Evolutionary conservation across 805 yeast species (phyloP), one percentile per base, ranked within the genome.

Genomic region (Lipomyces spencermartinsiae): DNA sequence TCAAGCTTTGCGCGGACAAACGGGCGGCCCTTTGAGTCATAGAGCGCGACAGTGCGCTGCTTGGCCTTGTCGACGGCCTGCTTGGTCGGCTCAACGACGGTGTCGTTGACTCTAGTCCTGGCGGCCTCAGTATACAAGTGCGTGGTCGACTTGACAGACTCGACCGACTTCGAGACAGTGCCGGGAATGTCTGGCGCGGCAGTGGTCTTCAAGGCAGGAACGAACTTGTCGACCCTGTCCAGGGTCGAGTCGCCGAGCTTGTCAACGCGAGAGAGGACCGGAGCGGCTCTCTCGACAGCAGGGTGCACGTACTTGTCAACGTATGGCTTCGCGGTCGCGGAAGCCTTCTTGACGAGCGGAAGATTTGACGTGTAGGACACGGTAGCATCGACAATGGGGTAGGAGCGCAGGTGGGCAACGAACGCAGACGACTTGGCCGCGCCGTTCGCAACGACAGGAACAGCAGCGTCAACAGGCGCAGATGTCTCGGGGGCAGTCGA

Each of bases 11-110:
- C 82, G 71, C 92, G 82, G 51, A 90, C 71, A 61, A 88, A 75
- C 54, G 91, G 89, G 74, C 86, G 86, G 31, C 92, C 92, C 37
- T 86, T 80, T 7, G 85, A 82, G 74, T 87, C 87, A 75, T 84
- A 83, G 54, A 86, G 74, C 39, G 85, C 81, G 59, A 83, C 80
- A 74, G 86, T 84, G 74, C 86, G 84, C 63, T 78, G 79, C 61
- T 80, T 81, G 70, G 90, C 87, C 66, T 83, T 78, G 61, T 81
- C 83, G 59, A 78, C 76, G 19, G 73, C 80, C 33, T 63, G 55
- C 71, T 80, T 75, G 34, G 86, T 78, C 29, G 83, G 81, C 69
- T 79, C 78, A 70, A 84, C 84, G 2, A 86, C 77, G 37, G 93
- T 91, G 55, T 78, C 73, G 66, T 81, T 77, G 49, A 83, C 76